phyloP scores from a whole-genome alignment of 2,329 filamentous ascomycete species.

The Fusarium praegraminearum region DNA sequence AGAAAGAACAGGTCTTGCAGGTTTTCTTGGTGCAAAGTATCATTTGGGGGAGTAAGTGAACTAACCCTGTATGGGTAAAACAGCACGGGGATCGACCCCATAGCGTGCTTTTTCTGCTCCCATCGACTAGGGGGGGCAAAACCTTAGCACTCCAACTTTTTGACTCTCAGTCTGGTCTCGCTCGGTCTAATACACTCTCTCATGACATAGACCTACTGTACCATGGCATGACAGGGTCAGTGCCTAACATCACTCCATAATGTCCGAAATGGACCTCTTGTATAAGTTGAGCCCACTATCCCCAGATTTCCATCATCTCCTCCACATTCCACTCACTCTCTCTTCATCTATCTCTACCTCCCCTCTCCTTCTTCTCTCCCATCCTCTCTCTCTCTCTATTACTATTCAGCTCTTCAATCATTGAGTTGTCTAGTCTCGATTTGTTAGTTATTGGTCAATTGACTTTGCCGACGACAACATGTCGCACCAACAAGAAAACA shows the following conservation, averaged over 20 bases:
- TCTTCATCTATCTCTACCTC: conserved; percentile 2
- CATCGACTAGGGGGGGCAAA: conserved; percentile 15
- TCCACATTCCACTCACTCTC: conserved; percentile 9
- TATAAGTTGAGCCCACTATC: conserved; percentile 41
- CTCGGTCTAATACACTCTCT: not conserved
- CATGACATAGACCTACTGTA: not conserved
- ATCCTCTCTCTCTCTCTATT: not conserved
- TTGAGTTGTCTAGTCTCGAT: conserved; percentile 23
- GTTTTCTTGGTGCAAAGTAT: conserved; percentile 9
- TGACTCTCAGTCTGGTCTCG: not conserved
- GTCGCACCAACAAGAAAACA: conserved; percentile 28
- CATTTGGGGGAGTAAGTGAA: not conserved
- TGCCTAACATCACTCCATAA: not conserved
- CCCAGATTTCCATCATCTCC: conserved; percentile 27
- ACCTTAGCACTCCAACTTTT: conserved; percentile 3
- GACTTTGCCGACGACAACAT: conserved; percentile 19
- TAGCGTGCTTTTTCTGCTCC: conserved; percentile 7
- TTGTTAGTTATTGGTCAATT: conserved; percentile 7
- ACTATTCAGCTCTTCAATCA: conserved; percentile 24
- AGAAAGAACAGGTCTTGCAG: not conserved
- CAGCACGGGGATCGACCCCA: conserved; percentile 25
- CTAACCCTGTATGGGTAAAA: conserved; percentile 18
- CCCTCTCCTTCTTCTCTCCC: conserved; percentile 5
- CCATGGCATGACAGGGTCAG: conserved; percentile 8
- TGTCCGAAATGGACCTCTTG: conserved; percentile 1